Conservation (phyloP, 805 yeast species). For the Lipomyces yamadae region DNA sequence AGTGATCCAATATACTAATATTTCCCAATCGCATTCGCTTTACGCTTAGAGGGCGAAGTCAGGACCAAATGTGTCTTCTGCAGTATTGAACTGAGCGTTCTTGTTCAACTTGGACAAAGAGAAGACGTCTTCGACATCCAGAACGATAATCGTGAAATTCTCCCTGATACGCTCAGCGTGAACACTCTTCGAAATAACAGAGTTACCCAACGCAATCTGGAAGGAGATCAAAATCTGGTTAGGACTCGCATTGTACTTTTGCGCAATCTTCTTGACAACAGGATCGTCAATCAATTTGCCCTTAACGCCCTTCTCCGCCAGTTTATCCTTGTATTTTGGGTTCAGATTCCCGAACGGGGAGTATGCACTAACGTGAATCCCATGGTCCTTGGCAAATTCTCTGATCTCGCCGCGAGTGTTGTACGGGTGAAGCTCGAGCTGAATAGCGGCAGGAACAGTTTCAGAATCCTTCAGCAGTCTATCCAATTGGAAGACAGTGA, state of each 20-base stretch:
- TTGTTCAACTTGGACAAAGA: slow-evolving; percentile 7
- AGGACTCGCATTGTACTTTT: slow-evolving; percentile 56
- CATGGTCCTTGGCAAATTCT: slow-evolving; percentile 57
- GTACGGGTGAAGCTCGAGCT: slow-evolving; percentile 76
- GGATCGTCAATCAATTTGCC: slow-evolving; percentile 53
- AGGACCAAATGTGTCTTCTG: slow-evolving; percentile 6
- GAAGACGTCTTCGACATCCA: slow-evolving; percentile 13
- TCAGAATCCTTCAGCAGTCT: slow-evolving; percentile 57
- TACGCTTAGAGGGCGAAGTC: slow-evolving; percentile 1
- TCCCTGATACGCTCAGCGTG: slow-evolving; percentile 7
- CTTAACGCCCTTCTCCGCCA: neutral
- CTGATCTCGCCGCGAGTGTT: slow-evolving; percentile 65
- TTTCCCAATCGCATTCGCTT: no score
- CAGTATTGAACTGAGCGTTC: slow-evolving; percentile 4
- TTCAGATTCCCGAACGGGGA: slow-evolving; percentile 68
- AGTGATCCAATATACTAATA: neutral
- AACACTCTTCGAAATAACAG: slow-evolving; percentile 20
- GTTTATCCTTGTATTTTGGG: slow-evolving; percentile 9
- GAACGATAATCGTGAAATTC: neutral
- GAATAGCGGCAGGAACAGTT: slow-evolving; percentile 69
- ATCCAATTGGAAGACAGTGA: slow-evolving; percentile 59
- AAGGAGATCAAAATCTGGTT: slow-evolving; percentile 51
- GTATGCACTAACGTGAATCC: slow-evolving; percentile 71
- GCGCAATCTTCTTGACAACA: slow-evolving; percentile 57
- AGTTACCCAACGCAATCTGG: slow-evolving; percentile 9